A percentile compares a stretch with the other conserved stretches of the same genome.
Conservation (phyloP, 805 yeast genomes). For the Yueomyces sp. region DNA sequence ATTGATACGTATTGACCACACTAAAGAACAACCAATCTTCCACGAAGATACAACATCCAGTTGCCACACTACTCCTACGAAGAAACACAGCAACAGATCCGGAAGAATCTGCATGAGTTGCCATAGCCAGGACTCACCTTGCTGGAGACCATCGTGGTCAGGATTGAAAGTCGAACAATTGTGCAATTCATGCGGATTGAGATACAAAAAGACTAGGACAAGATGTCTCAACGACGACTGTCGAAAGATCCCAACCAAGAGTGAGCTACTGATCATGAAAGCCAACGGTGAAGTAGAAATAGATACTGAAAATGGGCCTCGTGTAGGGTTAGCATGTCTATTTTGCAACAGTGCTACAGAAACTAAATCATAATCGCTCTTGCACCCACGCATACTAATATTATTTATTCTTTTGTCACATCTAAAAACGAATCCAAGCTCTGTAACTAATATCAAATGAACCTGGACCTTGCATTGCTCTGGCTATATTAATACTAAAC, state of each 20-base stretch:
- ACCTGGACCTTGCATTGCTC: no score
- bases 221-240: conserved; percentile 69
- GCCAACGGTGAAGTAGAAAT: conserved; percentile 39
- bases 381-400: neutral
- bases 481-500: no score
- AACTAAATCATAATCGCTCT: conserved; percentile 3
- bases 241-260: conserved; percentile 86
- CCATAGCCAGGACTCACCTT: conserved; percentile 82
- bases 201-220: conserved; percentile 89
- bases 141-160: conserved; percentile 99
- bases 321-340: conserved; percentile 37
- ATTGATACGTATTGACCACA: neutral
- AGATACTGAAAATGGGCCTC: conserved; percentile 14
- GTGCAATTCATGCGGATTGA: conserved; percentile 90
- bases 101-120: conserved; percentile 77
- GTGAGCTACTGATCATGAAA: conserved; percentile 86
- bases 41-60: neutral
- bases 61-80: neutral
- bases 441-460: neutral
- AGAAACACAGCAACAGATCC: neutral
- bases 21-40: neutral
- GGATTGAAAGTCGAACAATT: conserved; percentile 71
- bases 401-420: neutral
- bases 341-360: conserved; percentile 23
- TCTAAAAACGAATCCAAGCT: no score